Conservation (phyloP, 192 early-diverging fungal genomes). For the Umbelopsis sp. region DNA sequence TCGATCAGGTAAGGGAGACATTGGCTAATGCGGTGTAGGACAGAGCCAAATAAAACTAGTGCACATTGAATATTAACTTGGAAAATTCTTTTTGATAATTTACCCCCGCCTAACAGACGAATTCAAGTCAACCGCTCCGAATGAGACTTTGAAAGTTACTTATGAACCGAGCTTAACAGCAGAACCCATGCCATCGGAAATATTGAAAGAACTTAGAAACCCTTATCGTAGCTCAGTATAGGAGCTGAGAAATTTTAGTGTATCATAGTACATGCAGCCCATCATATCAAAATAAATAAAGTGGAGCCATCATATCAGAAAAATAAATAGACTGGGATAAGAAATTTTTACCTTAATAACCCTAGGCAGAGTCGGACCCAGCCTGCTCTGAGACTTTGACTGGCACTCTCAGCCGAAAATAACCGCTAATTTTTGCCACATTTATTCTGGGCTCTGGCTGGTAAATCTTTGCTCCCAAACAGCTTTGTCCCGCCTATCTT, state of each 20-base stretch:
- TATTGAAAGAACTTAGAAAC: constrained; percentile 37
- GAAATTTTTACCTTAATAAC: too few species aligned
- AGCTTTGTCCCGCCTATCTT: not conserved
- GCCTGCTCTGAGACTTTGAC: too few species aligned
- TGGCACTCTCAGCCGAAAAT: too few species aligned
- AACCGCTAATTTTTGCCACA: not conserved
- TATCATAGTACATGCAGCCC: not conserved
- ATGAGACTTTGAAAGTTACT: constrained; percentile 31
- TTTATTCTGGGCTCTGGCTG: not conserved
- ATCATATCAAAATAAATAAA: not conserved
- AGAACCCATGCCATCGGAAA: constrained; percentile 31
- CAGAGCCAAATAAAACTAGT: not conserved
- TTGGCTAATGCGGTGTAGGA: not conserved
- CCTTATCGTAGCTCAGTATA: constrained; percentile 23
- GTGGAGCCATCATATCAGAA: too few species aligned
- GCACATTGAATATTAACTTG: not conserved
- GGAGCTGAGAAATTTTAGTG: not conserved
- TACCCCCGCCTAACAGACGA: constrained; percentile 26
- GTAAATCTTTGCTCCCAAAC: too few species aligned
- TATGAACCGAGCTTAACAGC: constrained; percentile 17
- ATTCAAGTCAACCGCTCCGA: constrained; percentile 31
- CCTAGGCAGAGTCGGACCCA: too few species aligned
- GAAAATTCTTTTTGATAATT: not conserved
- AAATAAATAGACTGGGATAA: too few species aligned
- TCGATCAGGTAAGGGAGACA: constrained; percentile 31